Conservation (phyloP, 257 asterid genomes). For the Plantago major region DNA sequence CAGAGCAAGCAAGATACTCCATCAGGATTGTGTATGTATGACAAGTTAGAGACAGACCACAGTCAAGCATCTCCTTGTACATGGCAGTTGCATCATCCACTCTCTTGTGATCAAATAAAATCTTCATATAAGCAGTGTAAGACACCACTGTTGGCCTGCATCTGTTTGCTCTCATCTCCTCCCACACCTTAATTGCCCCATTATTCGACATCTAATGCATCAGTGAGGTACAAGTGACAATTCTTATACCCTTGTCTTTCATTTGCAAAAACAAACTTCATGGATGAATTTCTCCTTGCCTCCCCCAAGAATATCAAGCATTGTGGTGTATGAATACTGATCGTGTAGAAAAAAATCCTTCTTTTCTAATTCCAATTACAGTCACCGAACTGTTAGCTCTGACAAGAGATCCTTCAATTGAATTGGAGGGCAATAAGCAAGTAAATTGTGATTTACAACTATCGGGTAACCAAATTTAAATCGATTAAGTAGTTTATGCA, state of each 20-base stretch:
- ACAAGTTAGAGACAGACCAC: conserved; percentile 68
- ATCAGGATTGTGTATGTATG: conserved; percentile 71
- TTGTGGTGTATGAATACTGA: conserved; percentile 85
- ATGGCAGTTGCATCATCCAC: conserved; percentile 54
- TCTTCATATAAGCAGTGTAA: conserved; percentile 85
- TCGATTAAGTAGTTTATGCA: too few relatives aligned
- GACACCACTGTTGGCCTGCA: conserved; percentile 73
- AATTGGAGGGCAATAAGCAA: too few relatives aligned
- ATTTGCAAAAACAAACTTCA: conserved; percentile 70
- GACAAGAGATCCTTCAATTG: too few relatives aligned
- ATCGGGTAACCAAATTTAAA: too few relatives aligned
- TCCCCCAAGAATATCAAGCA: conserved; percentile 97
- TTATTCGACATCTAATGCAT: conserved; percentile 80
- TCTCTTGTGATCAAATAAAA: conserved; percentile 56
- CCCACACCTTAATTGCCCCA: conserved; percentile 64
- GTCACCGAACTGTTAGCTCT: too few relatives aligned
- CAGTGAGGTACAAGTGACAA: conserved; percentile 74
- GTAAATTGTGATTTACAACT: too few relatives aligned
- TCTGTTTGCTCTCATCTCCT: conserved; percentile 68
- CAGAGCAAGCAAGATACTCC: conserved; percentile 82
- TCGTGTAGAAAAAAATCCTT: conserved; percentile 92
- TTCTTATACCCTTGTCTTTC: conserved; percentile 66
- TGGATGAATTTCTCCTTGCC: conserved; percentile 70
- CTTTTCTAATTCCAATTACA: too few relatives aligned
- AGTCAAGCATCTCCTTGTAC: conserved; percentile 78